Evolutionary conservation across 495 filamentous ascomycete genomes (phyloP), one percentile per base, ranked within the genome.

Genomic region (Penicillium herquei): DNA sequence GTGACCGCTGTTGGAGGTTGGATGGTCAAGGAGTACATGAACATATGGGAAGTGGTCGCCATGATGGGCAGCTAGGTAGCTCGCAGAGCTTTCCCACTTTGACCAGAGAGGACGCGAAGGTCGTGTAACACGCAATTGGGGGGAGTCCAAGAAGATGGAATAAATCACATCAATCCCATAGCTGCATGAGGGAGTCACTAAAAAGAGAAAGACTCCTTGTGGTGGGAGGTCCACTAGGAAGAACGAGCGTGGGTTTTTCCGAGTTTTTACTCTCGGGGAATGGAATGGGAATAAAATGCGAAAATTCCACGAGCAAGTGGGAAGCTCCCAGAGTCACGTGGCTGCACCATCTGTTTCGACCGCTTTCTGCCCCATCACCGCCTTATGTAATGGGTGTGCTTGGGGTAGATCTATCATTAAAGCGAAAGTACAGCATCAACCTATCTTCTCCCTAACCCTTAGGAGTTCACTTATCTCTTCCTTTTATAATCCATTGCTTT

Each of bases 11-110:
- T 89, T 26, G 95, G 90, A 53, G 90, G 87, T 71, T 96, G 89
- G 64, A 99, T 86, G 17, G 95, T 97, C 70, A 98, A 78, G 45
- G 90, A 92, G 78, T 98, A 98, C 81, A 98, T 87, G 70, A 96
- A 96, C 91, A 96, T 95, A 66, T 90, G 91, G 61, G 92, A 96
- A 41, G 92, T 96, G 56, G 91, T 93, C 70, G 94, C 92, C 94
- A 99, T 99, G 74, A 61, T 89, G 81, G 72, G 66, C 62, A 63
- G 51, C 43, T 58, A 55, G 34, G 40, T 50, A 46, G 50, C 56
- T 58, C 55, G 47, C 54, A 40, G 47, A 44, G 39, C 51, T 53
- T 53, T 53, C 26, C 43, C 10, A 30, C 18, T 26, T 46, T 26
- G 11, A 13, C 14, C 43, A 46, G 3, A 40, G 21, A 26, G 13